Conservation (phyloP, 495 filamentous ascomycete genomes). For the Friedmanniomyces simplex region DNA sequence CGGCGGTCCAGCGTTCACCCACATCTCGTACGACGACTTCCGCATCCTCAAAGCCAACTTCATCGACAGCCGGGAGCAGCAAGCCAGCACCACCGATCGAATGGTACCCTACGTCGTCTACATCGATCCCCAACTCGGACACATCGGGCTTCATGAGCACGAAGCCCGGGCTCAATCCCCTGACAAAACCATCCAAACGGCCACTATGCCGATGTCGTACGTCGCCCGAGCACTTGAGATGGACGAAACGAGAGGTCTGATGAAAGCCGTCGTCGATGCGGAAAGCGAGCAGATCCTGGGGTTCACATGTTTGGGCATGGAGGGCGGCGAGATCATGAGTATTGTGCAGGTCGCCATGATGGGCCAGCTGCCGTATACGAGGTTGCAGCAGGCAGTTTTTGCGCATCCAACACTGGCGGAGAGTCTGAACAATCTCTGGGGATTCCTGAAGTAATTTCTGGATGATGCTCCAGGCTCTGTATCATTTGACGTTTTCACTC, state of each 20-base stretch:
- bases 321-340: constrained; percentile 46
- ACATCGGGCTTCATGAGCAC: constrained; percentile 37
- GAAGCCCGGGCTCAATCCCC: constrained; percentile 26
- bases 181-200: constrained; percentile 29
- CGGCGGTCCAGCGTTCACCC: constrained; percentile 44
- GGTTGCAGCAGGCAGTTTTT: constrained; percentile 37
- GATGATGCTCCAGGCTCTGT: too few relatives aligned
- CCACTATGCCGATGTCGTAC: constrained; percentile 42
- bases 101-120: constrained; percentile 39
- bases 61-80: constrained; percentile 1
- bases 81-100: constrained; percentile 27
- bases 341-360: constrained; percentile 44
- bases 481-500: too few relatives aligned
- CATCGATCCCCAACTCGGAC: constrained; percentile 44
- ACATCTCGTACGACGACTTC: constrained; percentile 47
- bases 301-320: constrained; percentile 40
- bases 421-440: constrained; percentile 43
- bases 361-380: constrained; percentile 34
- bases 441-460: constrained; percentile 25
- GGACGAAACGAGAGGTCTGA: constrained; percentile 40
- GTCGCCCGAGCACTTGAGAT: constrained; percentile 44
- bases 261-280: constrained; percentile 42
- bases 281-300: constrained; percentile 38
- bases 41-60: constrained; percentile 40
- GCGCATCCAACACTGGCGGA: constrained; percentile 42